A percentile compares a stretch with the other conserved stretches of the same genome.
These are phyloP conservation scores for Mimosa pudica DNA, from an alignment of 306 rosid genomes.

Conservation along the genomic window DNA sequence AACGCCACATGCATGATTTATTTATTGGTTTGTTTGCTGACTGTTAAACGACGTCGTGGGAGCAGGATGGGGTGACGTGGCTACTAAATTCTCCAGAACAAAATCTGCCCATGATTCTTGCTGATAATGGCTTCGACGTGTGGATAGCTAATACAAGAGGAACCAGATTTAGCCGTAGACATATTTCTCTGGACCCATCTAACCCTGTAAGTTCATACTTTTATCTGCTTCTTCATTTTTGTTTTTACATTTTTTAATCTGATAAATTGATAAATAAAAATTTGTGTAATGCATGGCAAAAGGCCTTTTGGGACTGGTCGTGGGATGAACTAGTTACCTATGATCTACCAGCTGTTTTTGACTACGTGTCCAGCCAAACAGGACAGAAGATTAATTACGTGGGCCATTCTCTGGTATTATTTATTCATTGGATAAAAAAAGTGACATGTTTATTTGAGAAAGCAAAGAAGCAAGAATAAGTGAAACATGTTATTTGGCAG, in stretches of 20 bases:
- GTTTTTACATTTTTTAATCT: not conserved
- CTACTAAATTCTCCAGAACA: constrained; percentile 70
- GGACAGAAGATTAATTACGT: constrained; percentile 78
- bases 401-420: constrained; percentile 80
- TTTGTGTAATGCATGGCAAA: constrained; percentile 20
- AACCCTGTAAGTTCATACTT: constrained; percentile 32
- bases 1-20: not conserved
- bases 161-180: constrained; percentile 74
- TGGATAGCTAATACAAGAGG: constrained; percentile 92
- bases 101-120: constrained; percentile 75
- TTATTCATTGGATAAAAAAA: not conserved
- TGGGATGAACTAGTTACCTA: constrained; percentile 75
- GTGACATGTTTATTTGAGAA: not conserved
- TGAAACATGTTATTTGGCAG: constrained; percentile 47
- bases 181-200: constrained; percentile 52
- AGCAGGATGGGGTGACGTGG: constrained; percentile 86
- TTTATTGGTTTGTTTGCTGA: not conserved
- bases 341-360: constrained; percentile 84
- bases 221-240: not conserved
- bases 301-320: constrained; percentile 86
- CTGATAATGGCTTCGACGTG: constrained; percentile 80
- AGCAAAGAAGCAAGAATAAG: not conserved
- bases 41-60: not conserved
- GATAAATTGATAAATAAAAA: not conserved
- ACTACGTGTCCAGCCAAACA: constrained; percentile 62